Evolutionary conservation across 176 grass and related monocot genomes (phyloP), one percentile per base, ranked within the genome.

Genomic region (Pontederia crassipes): DNA sequence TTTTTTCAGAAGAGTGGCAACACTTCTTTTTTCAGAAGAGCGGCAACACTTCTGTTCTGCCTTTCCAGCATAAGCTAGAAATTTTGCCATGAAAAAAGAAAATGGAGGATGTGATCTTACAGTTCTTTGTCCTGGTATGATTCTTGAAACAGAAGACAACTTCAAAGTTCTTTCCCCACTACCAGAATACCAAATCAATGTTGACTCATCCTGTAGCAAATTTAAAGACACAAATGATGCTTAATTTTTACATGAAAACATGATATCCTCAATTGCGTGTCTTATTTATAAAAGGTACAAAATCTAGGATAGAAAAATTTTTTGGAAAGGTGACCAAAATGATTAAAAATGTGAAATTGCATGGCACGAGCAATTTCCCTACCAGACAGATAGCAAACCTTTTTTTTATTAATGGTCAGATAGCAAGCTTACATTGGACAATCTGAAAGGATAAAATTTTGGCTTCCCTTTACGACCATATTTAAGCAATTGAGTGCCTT

Each of bases 401-500:
- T 17, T 15, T 17, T 16, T 17, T 8, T 11, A 62, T 17, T 45
- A 46, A 24, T 2, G n/a, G 13, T 15, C 10, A 45, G 11, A 11
- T 63, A 75, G 24, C 26, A 51, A 60, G 78, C 92, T 97, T 59
- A 97, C 92, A 80, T 80, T 83, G 28, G 92, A 88, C 28, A 97
- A 68, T 45, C 87, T 75, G 63, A 97, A 82, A 15, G 87, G 87
- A 63, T 82, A 88, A 67, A 97, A 97, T 57, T 97, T 97, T 28
- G 92, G 92, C 68, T 97, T 97, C 47, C 84, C 87, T 61, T 97
- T 90, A 58, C 92, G 83, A 59, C 87, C 83, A 64, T 91, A 97
- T 79, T 97, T 97, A 63, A 97, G 86, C 61, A 97, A 75, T 15
- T 91, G 81, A 64, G 92, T 68, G 29, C 92, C 92, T 80, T 97